phyloP scores from a whole-genome alignment of 352 stramenopile species.

The Pythium graminicola region DNA sequence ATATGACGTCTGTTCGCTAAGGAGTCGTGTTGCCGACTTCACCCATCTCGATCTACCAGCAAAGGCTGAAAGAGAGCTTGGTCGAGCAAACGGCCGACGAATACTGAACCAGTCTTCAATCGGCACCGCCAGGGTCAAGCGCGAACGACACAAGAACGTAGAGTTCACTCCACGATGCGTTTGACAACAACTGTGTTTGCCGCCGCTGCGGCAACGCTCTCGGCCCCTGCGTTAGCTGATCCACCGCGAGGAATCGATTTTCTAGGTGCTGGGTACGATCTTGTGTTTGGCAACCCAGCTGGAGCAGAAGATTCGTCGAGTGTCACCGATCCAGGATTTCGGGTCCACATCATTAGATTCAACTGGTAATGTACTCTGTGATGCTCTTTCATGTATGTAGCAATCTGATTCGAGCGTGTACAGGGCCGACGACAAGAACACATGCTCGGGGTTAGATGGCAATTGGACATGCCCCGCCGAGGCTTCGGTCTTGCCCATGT shows the following conservation, averaged over 20 bases:
- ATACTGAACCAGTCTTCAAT: conserved; percentile 15
- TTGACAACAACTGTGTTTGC: neutral
- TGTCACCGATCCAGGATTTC: conserved; percentile 24
- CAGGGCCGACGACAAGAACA: conserved; percentile 16
- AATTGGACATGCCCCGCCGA: conserved; percentile 26
- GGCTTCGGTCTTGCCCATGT: conserved; percentile 20
- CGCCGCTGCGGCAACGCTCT: neutral
- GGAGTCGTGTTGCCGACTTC: too few relatives aligned
- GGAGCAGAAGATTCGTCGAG: conserved; percentile 23
- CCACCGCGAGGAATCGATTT: conserved; percentile 27
- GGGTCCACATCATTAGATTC: conserved; percentile 24
- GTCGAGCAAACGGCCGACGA: too few relatives aligned
- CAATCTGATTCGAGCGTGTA: neutral
- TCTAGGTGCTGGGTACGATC: conserved; percentile 25
- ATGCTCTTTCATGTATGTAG: neutral
- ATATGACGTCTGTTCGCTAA: too few relatives aligned
- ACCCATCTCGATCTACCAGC: too few relatives aligned
- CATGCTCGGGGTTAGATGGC: conserved; percentile 18
- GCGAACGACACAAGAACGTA: neutral
- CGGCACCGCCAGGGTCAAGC: neutral
- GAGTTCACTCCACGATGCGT: too few relatives aligned
- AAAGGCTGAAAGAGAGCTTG: too few relatives aligned
- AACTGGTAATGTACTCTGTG: conserved; percentile 15
- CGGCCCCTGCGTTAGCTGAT: neutral
- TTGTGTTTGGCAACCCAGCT: conserved; percentile 26